These are phyloP conservation scores for Phytophthora nicotianae DNA, from an alignment of 352 stramenopile species.

Conservation along the genomic window DNA sequence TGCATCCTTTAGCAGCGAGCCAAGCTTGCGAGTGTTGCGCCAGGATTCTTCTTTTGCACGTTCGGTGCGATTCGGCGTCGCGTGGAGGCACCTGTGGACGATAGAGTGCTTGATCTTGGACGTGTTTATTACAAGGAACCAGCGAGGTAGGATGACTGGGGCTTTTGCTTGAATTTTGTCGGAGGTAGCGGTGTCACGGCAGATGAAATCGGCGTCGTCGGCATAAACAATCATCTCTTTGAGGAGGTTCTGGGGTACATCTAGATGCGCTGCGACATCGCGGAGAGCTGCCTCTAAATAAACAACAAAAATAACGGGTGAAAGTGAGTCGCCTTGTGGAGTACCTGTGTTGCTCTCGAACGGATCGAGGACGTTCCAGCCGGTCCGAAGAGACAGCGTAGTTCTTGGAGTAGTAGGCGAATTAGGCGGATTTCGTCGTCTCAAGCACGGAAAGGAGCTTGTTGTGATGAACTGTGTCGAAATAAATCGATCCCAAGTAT, in stretches of 20 bases:
- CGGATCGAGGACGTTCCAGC: not conserved
- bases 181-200: not conserved
- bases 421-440: constrained; percentile 14
- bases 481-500: constrained; percentile 14
- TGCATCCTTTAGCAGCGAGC: not conserved
- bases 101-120: constrained; percentile 15
- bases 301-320: constrained; percentile 15
- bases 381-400: not conserved
- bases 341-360: constrained; percentile 17
- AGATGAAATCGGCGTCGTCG: constrained; percentile 11
- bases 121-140: constrained; percentile 15
- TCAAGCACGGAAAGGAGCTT: not conserved
- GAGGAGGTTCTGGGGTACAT: constrained; percentile 14
- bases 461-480: constrained; percentile 10
- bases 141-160: constrained; percentile 2
- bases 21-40: constrained; percentile 18
- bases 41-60: constrained; percentile 9
- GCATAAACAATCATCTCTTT: constrained; percentile 11
- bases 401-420: constrained; percentile 1
- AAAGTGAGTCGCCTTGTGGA: constrained; percentile 14
- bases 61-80: not conserved
- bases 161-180: not conserved
- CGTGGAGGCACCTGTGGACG: not conserved
- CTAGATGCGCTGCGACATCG: constrained; percentile 3
- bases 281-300: constrained; percentile 13